Evolutionary conservation across 2,329 filamentous ascomycete genomes (phyloP), one percentile per base, ranked within the genome.

Genomic region (Aspergillus candidus): DNA sequence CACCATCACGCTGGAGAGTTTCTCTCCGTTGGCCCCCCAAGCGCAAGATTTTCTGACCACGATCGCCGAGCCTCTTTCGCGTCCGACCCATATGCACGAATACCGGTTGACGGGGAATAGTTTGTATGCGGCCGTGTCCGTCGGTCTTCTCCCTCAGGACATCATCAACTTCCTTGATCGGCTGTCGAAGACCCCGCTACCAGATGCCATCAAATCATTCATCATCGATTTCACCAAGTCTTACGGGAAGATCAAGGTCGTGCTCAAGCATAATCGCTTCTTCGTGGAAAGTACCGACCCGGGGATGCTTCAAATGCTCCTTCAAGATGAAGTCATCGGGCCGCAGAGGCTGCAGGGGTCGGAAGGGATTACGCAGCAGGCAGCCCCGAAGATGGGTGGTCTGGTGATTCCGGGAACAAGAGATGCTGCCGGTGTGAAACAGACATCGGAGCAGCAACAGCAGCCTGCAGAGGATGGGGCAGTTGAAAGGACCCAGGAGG

Each of bases 1-100:
- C 31, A 83, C 84, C 51, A 93, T 97, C 61, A 93, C 94, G 27
- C 75, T 97, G 35, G 91, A 98, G 73, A 94, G 89, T 56, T 97
- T 96, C 71, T 91, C 87, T 41, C 86, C 90, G 2, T 74, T 93
- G 44, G 89, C 91, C 45, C 79, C 84, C 45, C 84, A 90, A 59
- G 91, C 88, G 0, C 89, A 95, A 62, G 89, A 95, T 64, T 95
- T 98, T 63, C 74, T 98, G 47, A 95, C 94, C 57, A 95, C 93
- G 37, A 91, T 98, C 55, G 88, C 91, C 50, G 91, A 98, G 70
- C 93, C 91, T 13, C 75, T 91, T 47, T 96, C 90, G 31, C 82
- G 91, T 47, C 91, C 93, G 46, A 86, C 83, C 4, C 91, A 89
- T 60, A 80, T 97, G 51, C 93, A 97, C 72, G 91, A 98, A 68